Percentiles rank a stretch among this genome's conserved stretches.
Conservation (phyloP, 1,284 basidiomycete genomes). For the Pseudozyma sp. region DNA sequence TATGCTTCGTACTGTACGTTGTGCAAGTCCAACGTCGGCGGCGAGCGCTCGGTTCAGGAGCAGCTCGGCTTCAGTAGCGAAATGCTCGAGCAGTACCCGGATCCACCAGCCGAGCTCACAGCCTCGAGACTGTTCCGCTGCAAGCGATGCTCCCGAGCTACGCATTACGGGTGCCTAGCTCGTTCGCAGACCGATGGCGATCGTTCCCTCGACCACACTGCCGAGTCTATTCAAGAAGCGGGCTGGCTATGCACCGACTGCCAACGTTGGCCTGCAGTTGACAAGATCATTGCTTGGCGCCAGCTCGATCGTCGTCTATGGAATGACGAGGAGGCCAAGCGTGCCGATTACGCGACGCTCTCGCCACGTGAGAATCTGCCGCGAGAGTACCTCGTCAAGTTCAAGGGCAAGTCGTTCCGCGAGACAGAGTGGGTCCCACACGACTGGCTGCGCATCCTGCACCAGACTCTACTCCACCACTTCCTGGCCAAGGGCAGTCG, state of each 20-base stretch:
- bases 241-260: constrained; percentile 52
- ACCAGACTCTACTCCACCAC: constrained; percentile 9
- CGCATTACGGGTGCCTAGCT: constrained; percentile 51
- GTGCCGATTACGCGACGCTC: constrained; percentile 22
- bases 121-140: constrained; percentile 49
- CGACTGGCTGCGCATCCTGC: constrained; percentile 49
- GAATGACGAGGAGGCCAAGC: constrained; percentile 32
- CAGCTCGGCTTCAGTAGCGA: constrained; percentile 26
- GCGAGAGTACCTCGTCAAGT: constrained; percentile 61
- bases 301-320: constrained; percentile 33
- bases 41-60: constrained; percentile 23
- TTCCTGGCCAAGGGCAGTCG: constrained; percentile 48
- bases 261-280: constrained; percentile 46
- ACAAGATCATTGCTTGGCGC: constrained; percentile 55
- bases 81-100: constrained; percentile 21
- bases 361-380: constrained; percentile 40
- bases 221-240: constrained; percentile 21
- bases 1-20: constrained; percentile 40
- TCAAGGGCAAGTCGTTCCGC: constrained; percentile 49
- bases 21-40: constrained; percentile 36
- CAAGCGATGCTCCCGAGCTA: constrained; percentile 48
- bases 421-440: constrained; percentile 57
- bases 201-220: constrained; percentile 33
- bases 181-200: constrained; percentile 12
- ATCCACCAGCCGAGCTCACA: constrained; percentile 19